A percentile compares a stretch with the other conserved stretches of the same genome.
phyloP scores from a whole-genome alignment of 129 eudicot species.

The Tagetes erecta region DNA sequence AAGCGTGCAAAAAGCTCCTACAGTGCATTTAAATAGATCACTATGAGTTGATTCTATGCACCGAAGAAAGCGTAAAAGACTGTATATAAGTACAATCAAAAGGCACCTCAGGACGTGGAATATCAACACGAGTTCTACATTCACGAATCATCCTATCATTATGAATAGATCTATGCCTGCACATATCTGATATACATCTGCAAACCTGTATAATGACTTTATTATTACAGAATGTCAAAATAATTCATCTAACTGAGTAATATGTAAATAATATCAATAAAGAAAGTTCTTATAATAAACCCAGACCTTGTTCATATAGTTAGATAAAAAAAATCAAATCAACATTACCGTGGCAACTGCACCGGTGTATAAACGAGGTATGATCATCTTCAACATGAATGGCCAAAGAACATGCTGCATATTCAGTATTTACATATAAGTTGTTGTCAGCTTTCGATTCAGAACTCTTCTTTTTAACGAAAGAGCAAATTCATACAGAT shows the following conservation, averaged over 20 bases:
- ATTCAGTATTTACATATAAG: conserved; percentile 32
- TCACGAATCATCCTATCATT: conserved; percentile 66
- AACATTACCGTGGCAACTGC: conserved; percentile 88
- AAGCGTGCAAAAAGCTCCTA: conserved; percentile 97
- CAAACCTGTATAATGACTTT: conserved; percentile 65
- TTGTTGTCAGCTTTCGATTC: conserved; percentile 7
- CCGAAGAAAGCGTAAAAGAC: conserved; percentile 8
- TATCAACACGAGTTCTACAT: conserved; percentile 85
- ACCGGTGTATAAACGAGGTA: conserved; percentile 85
- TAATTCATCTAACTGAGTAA: neutral
- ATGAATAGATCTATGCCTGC: conserved; percentile 62
- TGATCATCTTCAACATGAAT: conserved; percentile 90
- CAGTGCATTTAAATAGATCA: conserved; percentile 1
- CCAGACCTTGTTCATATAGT: neutral
- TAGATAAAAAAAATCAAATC: conserved; percentile 9
- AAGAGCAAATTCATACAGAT: neutral
- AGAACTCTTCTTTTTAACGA: neutral
- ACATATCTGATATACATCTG: conserved; percentile 96
- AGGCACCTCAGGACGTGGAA: conserved; percentile 88
- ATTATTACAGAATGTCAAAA: conserved; percentile 24
- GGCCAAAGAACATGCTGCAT: conserved; percentile 98
- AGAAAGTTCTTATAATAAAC: neutral
- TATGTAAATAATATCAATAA: neutral
- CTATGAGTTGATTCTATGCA: conserved; percentile 1
- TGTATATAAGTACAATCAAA: conserved; percentile 15